Evolutionary conservation across 2,329 filamentous ascomycete genomes (phyloP).

Genomic region (Paraphoma chrysanthemicola): DNA sequence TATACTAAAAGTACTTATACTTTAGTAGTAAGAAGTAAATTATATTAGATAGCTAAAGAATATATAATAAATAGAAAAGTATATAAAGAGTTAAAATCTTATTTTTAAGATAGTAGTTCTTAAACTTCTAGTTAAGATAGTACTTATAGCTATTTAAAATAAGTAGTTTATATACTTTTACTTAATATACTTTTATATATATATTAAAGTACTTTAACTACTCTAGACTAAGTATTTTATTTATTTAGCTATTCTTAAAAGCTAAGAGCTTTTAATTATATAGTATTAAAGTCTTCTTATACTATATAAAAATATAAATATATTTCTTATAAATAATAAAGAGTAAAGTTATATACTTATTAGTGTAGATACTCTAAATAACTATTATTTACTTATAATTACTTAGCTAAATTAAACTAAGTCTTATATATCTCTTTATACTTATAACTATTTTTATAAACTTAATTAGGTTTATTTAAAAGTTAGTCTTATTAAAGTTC

Average conservation of each 20-base stretch:
- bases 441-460: too few species aligned
- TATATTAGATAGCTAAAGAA: too few species aligned
- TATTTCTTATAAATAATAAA: background rate
- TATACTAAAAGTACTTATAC: too few species aligned
- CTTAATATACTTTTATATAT: constrained; percentile 22
- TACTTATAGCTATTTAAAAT: too few species aligned
- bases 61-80: too few species aligned
- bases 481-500: too few species aligned
- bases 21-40: too few species aligned
- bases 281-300: constrained; percentile 4
- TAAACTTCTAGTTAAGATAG: too few species aligned
- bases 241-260: constrained; percentile 16
- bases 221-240: constrained; percentile 14
- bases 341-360: background rate
- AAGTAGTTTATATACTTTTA: constrained; percentile 12
- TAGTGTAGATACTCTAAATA: too few species aligned
- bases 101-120: too few species aligned
- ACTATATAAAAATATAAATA: constrained; percentile 17
- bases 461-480: too few species aligned
- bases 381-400: constrained; percentile 7
- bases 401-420: constrained; percentile 10
- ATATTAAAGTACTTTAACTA: constrained; percentile 22
- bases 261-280: constrained; percentile 14
- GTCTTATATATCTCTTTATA: constrained; percentile 3
- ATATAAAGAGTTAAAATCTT: too few species aligned